These are phyloP conservation scores for Adansonia grandidieri DNA, from an alignment of 441 rosid genomes.

Conservation along the genomic window DNA sequence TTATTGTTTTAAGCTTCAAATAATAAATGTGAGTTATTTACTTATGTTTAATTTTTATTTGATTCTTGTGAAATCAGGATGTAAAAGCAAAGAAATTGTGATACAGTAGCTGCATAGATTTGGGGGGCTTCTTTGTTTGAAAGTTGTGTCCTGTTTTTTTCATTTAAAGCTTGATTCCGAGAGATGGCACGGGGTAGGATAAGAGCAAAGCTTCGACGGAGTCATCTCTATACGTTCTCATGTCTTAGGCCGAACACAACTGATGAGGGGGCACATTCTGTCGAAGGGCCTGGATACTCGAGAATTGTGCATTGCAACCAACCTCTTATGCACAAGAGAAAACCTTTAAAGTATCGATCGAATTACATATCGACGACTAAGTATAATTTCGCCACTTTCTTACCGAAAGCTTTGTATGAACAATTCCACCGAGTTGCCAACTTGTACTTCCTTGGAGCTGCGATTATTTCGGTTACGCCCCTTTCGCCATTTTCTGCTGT, in stretches of 20 bases:
- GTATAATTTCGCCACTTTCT: constrained; percentile 73
- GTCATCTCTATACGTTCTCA: constrained; percentile 82
- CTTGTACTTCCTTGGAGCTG: constrained; percentile 90
- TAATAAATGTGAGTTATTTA: constrained; percentile 12
- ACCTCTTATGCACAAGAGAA: constrained; percentile 72
- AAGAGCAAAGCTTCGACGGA: constrained; percentile 73
- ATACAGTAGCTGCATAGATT: constrained; percentile 31
- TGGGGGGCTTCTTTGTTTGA: constrained; percentile 31
- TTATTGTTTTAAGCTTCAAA: constrained; percentile 18
- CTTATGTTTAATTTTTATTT: constrained; percentile 25
- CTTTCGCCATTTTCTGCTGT: constrained; percentile 83
- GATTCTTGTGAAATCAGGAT: constrained; percentile 38
- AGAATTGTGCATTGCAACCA: constrained; percentile 80
- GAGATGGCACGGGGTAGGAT: constrained; percentile 72
- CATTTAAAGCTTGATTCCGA: constrained; percentile 18
- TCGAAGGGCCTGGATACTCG: constrained; percentile 72
- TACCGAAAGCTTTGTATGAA: constrained; percentile 90
- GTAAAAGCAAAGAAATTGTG: constrained; percentile 30
- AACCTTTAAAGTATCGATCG: constrained; percentile 72
- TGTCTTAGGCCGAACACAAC: constrained; percentile 60
- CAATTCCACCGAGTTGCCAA: constrained; percentile 96
- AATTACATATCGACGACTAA: constrained; percentile 91
- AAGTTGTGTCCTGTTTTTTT: constrained; percentile 25
- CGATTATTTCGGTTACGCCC: constrained; percentile 78
- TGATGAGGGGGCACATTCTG: constrained; percentile 55